Base-by-base conservation (phyloP, 345 rosid species). In the Linum usitatissimum region DNA sequence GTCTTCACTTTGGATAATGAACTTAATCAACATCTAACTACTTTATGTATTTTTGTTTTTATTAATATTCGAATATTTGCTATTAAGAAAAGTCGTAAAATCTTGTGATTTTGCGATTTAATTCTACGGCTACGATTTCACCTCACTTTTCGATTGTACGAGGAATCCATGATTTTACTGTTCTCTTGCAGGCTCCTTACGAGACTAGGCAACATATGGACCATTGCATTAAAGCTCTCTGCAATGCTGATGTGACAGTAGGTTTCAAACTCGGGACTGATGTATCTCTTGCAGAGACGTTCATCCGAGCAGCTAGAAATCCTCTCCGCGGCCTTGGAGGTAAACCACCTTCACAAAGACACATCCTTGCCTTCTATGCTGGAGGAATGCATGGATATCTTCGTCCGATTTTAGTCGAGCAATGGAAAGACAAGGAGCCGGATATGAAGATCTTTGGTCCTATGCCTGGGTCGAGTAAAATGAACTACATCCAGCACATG, bases 141-240 rank as follows among this genome's bases (percentile, higher is more conserved):
- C 28, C 1, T 23, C 28, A 23, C 28, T 23, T 23, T 23, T 23
- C 28, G 28, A 23, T 23, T 23, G 1, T 2, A 23, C 28, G 2
- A 0, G 28, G 28, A 23, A 23, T 23, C 28, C 28, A 23, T 2
- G 1, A 23, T 23, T 23, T 23, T 2, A 23, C 28, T 23, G 30
- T 17, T 6, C 7, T 62, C 60, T 73, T 67, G 13, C 80, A 92
- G 96, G 98, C 98, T 66, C 98, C 98, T 14, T 92, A 86, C n/a
- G 96, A 92, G 66, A 86, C 98, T 23, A 84, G 96, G 70, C 96
- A 85, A 76, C 98, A 92, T 73, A 92, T 92, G 98, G 98, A 92
- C 68, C 88, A 83, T 38, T 86, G 98, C 78, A 83, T 92, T 66
- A 92, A 88, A 77, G 95, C 96, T 49, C 80, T 92, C 28, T 92